Percentiles rank a stretch among this genome's conserved stretches.
These are phyloP conservation scores for Endoconidiophora polonica DNA, from an alignment of 2,329 filamentous ascomycete genomes.

Conservation along the genomic window DNA sequence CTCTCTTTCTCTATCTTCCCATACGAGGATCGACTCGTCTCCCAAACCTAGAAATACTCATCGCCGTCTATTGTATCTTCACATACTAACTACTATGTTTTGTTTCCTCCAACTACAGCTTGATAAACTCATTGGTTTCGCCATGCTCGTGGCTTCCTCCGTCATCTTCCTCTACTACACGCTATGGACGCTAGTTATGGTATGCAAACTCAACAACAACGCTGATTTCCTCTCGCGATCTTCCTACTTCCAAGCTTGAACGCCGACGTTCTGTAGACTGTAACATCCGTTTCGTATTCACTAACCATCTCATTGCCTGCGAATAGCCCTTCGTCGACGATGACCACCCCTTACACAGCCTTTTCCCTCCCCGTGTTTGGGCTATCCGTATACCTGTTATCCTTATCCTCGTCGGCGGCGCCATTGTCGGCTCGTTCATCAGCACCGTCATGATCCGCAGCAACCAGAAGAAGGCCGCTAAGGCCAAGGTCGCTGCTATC, in stretches of 20 bases:
- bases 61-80: neutral
- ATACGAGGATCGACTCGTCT: no score
- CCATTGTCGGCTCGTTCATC: constrained; percentile 91
- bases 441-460: constrained; percentile 97
- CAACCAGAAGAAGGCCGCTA: constrained; percentile 93
- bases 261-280: neutral
- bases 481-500: constrained; percentile 57
- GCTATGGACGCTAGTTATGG: constrained; percentile 95
- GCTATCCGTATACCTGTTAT: constrained; percentile 97
- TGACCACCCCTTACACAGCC: constrained; percentile 78
- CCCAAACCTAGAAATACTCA: neutral
- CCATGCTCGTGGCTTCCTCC: constrained; percentile 50
- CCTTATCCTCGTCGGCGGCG: constrained; percentile 75
- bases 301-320: constrained; percentile 1
- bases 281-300: constrained; percentile 9
- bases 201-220: constrained; percentile 25
- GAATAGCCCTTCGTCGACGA: constrained; percentile 86
- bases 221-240: constrained; percentile 1
- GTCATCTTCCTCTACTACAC: constrained; percentile 74
- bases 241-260: neutral
- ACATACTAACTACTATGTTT: neutral
- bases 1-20: neutral
- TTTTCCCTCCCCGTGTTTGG: constrained; percentile 97
- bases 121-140: constrained; percentile 61
- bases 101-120: constrained; percentile 39